Percentiles rank a stretch among this genome's conserved stretches.
Evolutionary conservation across 140 eudicot genomes (phyloP).

Genomic region (Anethum foeniculum): DNA sequence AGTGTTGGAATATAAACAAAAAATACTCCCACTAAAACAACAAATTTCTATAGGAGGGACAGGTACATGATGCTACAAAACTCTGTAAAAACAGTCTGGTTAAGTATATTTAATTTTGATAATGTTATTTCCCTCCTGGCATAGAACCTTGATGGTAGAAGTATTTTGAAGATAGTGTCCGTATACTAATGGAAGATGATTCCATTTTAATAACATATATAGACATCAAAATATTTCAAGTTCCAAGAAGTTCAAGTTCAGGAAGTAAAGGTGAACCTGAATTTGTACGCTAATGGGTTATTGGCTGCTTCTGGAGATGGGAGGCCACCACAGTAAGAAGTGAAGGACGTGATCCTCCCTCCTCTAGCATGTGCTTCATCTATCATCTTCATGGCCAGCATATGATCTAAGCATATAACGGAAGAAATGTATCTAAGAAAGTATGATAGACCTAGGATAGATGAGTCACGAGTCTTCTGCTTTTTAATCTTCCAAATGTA

Average conservation of each 20-base stretch:
- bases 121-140: neutral
- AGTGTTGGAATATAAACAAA: neutral
- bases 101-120: neutral
- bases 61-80: neutral
- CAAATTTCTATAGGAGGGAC: neutral
- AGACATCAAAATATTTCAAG: neutral
- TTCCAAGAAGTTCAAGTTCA: constrained; percentile 3
- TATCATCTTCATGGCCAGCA: constrained; percentile 99
- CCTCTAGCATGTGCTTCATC: constrained; percentile 67
- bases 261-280: constrained; percentile 47
- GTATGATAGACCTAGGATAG: neutral
- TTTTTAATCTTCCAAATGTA: no score
- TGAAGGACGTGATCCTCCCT: constrained; percentile 76
- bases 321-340: constrained; percentile 95
- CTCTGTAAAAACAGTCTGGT: neutral
- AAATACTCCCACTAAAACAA: neutral
- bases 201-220: neutral
- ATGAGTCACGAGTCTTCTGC: neutral
- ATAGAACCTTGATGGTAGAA: neutral
- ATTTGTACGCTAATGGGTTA: constrained; percentile 91
- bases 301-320: constrained; percentile 97
- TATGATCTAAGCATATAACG: constrained; percentile 62
- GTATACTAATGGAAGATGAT: neutral
- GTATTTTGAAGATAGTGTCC: neutral
- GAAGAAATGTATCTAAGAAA: neutral